A percentile compares a stretch with the other conserved stretches of the same genome.
Evolutionary conservation across 208 protist species (phyloP).

Genomic region (Crithidia thermophila): DNA sequence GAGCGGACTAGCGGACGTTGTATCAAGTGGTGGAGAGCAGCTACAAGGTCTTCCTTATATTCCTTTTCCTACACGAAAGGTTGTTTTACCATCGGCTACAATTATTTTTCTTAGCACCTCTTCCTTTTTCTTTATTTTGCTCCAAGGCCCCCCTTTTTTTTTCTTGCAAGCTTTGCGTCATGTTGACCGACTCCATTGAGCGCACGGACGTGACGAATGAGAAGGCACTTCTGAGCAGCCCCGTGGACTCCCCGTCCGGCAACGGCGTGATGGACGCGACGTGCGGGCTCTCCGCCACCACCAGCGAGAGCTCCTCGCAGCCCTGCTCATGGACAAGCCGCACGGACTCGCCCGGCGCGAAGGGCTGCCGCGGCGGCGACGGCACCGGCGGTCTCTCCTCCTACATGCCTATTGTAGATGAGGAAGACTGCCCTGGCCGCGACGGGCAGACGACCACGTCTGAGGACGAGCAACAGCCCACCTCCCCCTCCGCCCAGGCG

Average conservation of each 20-base stretch:
- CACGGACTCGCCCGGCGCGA: background rate
- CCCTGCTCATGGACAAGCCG: slow-evolving; percentile 14
- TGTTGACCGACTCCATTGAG: slow-evolving; percentile 13
- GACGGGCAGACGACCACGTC: background rate
- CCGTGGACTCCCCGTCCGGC: slow-evolving; percentile 5
- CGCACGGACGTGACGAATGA: slow-evolving; percentile 5
- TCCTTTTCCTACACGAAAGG: too few relatives aligned
- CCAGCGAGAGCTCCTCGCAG: slow-evolving; percentile 30
- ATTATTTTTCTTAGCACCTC: too few relatives aligned
- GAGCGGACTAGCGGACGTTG: too few relatives aligned
- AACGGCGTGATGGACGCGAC: background rate
- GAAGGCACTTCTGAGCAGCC: slow-evolving; percentile 3
- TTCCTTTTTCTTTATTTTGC: too few relatives aligned
- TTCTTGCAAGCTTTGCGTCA: too few relatives aligned
- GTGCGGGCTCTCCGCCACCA: slow-evolving; percentile 20
- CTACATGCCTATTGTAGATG: slow-evolving; percentile 34
- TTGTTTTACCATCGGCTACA: too few relatives aligned
- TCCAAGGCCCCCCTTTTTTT: too few relatives aligned
- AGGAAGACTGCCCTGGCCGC: slow-evolving; percentile 13
- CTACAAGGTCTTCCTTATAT: too few relatives aligned
- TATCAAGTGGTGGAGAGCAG: too few relatives aligned
- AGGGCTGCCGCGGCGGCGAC: background rate
- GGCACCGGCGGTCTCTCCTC: slow-evolving; percentile 1
- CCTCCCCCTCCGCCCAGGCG: background rate
- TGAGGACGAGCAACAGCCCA: background rate